Conservation (phyloP, 495 filamentous ascomycete genomes). For the Geopyxis carbonaria region DNA sequence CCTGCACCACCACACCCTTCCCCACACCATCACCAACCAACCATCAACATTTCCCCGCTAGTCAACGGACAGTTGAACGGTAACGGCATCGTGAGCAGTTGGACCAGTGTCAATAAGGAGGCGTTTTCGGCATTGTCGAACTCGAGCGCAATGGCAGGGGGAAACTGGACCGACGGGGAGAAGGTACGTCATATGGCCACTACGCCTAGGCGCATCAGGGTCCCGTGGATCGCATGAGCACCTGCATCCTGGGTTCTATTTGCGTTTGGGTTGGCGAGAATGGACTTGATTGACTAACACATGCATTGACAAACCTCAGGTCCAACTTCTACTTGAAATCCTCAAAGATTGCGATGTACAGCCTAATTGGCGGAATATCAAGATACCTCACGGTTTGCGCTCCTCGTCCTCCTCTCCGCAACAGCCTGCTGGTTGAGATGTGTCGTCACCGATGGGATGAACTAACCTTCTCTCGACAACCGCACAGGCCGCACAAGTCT, state of each 20-base stretch:
- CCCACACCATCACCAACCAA: neutral
- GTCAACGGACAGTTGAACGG: constrained; percentile 3
- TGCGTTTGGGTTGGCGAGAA: too few relatives aligned
- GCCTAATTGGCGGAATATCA: constrained; percentile 7
- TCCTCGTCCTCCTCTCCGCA: neutral
- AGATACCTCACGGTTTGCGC: constrained; percentile 1
- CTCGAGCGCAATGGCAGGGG: constrained; percentile 5
- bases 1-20: neutral
- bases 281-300: too few relatives aligned
- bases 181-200: constrained; percentile 7
- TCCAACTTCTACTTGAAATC: constrained; percentile 6
- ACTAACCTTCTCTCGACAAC: constrained; percentile 2
- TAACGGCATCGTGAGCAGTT: constrained; percentile 6
- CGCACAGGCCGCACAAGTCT: constrained; percentile 6
- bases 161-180: constrained; percentile 5
- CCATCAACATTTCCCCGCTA: neutral
- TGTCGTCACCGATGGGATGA: too few relatives aligned
- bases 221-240: too few relatives aligned
- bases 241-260: too few relatives aligned
- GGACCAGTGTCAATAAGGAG: constrained; percentile 6
- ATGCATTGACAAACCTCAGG: too few relatives aligned
- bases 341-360: constrained; percentile 4
- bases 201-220: too few relatives aligned
- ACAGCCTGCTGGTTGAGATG: too few relatives aligned
- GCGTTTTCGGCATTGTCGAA: neutral